These are phyloP conservation scores for Dipteronia dyeriana DNA, from an alignment of 345 rosid species.

Conservation along the genomic window DNA sequence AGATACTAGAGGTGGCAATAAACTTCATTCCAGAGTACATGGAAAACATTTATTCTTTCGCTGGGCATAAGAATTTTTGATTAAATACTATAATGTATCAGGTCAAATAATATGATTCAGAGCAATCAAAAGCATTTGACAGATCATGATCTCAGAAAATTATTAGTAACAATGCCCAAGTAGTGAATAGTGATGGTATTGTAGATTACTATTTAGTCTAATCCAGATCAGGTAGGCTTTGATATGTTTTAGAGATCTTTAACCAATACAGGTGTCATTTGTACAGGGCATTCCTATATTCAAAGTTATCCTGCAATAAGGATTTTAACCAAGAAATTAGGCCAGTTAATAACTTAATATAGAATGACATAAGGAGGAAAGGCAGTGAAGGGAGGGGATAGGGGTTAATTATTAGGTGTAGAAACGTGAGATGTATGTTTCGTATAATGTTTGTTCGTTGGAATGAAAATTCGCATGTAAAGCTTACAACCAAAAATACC, in stretches of 20 bases:
- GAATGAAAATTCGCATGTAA: conserved; percentile 16
- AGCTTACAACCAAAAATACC: conserved; percentile 44
- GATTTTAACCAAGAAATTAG: too few relatives aligned
- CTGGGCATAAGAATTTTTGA: neutral
- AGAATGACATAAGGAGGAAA: too few relatives aligned
- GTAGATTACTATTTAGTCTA: neutral
- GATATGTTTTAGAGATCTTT: neutral
- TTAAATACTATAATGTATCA: neutral
- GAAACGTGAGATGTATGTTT: neutral
- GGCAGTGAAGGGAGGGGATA: too few relatives aligned
- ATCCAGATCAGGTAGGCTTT: too few relatives aligned
- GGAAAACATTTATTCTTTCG: neutral
- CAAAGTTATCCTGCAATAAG: too few relatives aligned
- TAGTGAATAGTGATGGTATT: neutral
- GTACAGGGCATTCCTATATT: too few relatives aligned
- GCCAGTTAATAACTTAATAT: too few relatives aligned
- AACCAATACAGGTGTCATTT: too few relatives aligned
- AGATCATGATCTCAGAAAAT: neutral
- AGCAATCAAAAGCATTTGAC: conserved; percentile 14
- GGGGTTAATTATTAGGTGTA: neutral
- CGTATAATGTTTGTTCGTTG: neutral
- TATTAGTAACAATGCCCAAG: neutral
- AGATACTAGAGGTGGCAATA: neutral
- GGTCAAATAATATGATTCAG: neutral
- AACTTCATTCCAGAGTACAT: neutral